Evolutionary conservation across 1,284 basidiomycete genomes (phyloP).

Genomic region (Boletus semigastroideus): DNA sequence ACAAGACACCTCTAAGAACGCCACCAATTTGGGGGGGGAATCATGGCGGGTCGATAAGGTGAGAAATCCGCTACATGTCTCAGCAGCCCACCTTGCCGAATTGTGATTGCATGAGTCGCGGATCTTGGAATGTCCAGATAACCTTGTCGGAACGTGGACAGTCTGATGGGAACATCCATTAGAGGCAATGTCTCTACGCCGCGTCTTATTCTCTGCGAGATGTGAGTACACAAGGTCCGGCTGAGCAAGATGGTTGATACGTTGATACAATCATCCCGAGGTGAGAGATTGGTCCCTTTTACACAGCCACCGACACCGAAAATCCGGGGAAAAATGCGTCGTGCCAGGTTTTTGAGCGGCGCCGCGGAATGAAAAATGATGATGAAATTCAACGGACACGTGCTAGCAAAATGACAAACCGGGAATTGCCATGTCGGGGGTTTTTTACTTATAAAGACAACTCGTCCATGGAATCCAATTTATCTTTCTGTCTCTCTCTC

Average conservation of each 20-base stretch:
- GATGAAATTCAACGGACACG: conserved; percentile 22
- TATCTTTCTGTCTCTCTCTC: not conserved
- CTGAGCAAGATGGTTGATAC: too few relatives aligned
- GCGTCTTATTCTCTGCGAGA: not conserved
- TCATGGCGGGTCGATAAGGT: not conserved
- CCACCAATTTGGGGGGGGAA: not conserved
- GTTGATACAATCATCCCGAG: too few relatives aligned
- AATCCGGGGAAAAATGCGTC: conserved; percentile 13
- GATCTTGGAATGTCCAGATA: conserved; percentile 25
- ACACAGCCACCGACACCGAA: conserved; percentile 10
- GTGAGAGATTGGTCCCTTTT: too few relatives aligned
- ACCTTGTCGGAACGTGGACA: conserved; percentile 9
- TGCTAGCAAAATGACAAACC: conserved; percentile 23
- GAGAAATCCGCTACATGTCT: not conserved
- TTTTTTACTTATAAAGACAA: conserved; percentile 24
- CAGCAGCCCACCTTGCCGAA: too few relatives aligned
- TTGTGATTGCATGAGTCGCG: conserved; percentile 4
- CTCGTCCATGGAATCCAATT: not conserved
- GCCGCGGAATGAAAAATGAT: not conserved
- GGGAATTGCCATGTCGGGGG: conserved; percentile 30
- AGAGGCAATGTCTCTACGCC: conserved; percentile 15
- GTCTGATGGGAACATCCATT: conserved; percentile 2
- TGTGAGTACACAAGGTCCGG: too few relatives aligned
- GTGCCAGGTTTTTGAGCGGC: conserved; percentile 6
- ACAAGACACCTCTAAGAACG: too few relatives aligned